Conservation (phyloP, 2,329 filamentous ascomycete genomes). For the Spiromastix sp. region DNA sequence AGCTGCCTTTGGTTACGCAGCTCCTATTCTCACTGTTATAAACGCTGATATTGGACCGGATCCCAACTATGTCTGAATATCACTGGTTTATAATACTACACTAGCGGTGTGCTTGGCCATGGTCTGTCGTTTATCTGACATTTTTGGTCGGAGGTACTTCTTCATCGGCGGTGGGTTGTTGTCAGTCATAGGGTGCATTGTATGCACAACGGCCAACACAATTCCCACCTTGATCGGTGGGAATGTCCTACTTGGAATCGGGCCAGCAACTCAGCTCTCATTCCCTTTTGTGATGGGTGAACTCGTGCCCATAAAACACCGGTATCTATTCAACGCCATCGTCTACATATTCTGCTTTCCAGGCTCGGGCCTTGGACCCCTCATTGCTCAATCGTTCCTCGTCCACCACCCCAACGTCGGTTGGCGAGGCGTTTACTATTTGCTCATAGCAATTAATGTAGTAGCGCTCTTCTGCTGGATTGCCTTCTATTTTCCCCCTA, state of each 20-base stretch:
- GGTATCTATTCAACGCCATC: background rate
- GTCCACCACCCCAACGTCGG: background rate
- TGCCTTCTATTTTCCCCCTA: background rate
- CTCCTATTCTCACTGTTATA: background rate
- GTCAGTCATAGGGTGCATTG: background rate
- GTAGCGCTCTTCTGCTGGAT: background rate
- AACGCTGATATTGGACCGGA: background rate
- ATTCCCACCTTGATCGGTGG: background rate
- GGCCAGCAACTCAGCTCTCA: background rate
- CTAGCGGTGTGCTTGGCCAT: background rate
- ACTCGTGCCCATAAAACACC: background rate
- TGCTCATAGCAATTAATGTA: background rate
- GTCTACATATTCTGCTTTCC: conserved; percentile 6
- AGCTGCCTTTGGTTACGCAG: background rate
- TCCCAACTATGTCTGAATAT: background rate
- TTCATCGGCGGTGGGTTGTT: background rate
- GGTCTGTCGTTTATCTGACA: background rate
- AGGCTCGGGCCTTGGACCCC: conserved; percentile 13
- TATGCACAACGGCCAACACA: background rate
- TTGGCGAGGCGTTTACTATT: background rate
- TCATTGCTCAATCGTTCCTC: background rate
- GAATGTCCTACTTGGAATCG: background rate
- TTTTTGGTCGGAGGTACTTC: background rate
- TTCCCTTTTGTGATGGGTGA: background rate
- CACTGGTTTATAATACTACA: background rate